phyloP scores from a whole-genome alignment of 2,329 filamentous ascomycete species.

The Dactylellina cionopaga region DNA sequence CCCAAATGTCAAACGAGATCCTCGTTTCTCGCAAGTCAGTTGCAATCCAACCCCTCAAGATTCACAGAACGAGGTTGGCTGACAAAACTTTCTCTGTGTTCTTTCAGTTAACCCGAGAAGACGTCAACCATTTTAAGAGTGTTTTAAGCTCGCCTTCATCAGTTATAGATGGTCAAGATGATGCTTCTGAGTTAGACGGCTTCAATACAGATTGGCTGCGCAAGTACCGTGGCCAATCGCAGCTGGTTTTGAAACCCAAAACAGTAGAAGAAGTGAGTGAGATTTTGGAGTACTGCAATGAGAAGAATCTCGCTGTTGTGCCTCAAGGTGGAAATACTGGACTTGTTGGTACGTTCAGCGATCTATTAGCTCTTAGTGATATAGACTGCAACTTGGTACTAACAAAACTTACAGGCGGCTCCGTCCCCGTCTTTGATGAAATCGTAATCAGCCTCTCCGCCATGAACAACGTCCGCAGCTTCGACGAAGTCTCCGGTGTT shows the following conservation, averaged over 20 bases:
- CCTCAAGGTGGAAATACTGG: conserved; percentile 98
- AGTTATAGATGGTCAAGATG: conserved; percentile 79
- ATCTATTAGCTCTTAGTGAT: background rate
- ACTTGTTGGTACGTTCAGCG: conserved; percentile 72
- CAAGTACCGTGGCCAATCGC: conserved; percentile 92
- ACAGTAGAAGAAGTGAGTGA: conserved; percentile 88
- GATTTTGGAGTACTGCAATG: conserved; percentile 93
- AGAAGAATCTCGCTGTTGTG: conserved; percentile 88
- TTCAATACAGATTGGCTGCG: conserved; percentile 99
- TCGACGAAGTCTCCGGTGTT: conserved; percentile 91
- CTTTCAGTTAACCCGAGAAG: conserved; percentile 73
- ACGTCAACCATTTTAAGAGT: conserved; percentile 83
- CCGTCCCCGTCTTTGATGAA: conserved; percentile 96
- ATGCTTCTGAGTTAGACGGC: conserved; percentile 75
- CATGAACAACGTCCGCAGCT: conserved; percentile 90
- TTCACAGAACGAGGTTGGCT: background rate
- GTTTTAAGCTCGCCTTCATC: conserved; percentile 82
- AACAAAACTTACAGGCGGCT: conserved; percentile 66
- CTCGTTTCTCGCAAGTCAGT: conserved; percentile 71
- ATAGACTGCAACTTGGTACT: background rate
- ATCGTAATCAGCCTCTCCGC: conserved; percentile 90
- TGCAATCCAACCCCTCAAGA: background rate
- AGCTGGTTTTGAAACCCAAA: conserved; percentile 84
- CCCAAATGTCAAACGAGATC: conserved; percentile 81
- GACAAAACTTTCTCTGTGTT: background rate